Base-by-base conservation (phyloP, 176 grass and related monocot genomes). In the Oryza officinalis region DNA sequence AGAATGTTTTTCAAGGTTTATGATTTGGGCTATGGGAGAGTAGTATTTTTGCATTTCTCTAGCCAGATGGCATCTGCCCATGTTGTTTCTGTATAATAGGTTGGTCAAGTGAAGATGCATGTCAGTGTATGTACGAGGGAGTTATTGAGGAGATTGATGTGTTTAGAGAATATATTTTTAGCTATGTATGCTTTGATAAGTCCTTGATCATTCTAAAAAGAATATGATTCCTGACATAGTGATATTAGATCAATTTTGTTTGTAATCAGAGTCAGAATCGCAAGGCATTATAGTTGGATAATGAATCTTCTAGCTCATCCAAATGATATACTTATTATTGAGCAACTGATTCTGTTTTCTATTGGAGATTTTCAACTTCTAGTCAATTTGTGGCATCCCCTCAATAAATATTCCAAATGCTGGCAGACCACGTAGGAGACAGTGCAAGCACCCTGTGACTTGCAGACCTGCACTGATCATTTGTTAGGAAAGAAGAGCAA, bases 211-310 rank as follows among this genome's bases (percentile, higher is more conserved):
- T 40, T 14, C 25, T 23, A 46, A 30, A 63, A 30, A 63, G 18
- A 18, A 15, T 73, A 13, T 6, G 41, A 31, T 38, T 67, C 66
- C 14, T 67, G 22, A 57, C 54, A 67, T 67, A 74, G 12, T 66
- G 20, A 54, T 67, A 76, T 49, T 27, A 35, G 73, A 75, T 41
- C 27, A 2, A 30, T 59, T 67, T 81, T 68, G 1, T 43, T 59
- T 25, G 7, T 45, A 59, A 27, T 47, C 72, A 43, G 8, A 78
- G 31, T 23, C 30, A 72, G 14, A 71, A 33, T 23, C 38, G 8
- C 40, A 71, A 32, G 38, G 38, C 13, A 63, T 41, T 87, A 82
- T 32, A 73, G 67, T 66, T 79, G 74, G 31, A 79, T 83, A 20
- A 72, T 65, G 5, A 72, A 26, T 28, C 32, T 43, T 13, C 71